phyloP scores from a whole-genome alignment of 2,329 filamentous ascomycete species.

The Bipolaris sorokiniana region DNA sequence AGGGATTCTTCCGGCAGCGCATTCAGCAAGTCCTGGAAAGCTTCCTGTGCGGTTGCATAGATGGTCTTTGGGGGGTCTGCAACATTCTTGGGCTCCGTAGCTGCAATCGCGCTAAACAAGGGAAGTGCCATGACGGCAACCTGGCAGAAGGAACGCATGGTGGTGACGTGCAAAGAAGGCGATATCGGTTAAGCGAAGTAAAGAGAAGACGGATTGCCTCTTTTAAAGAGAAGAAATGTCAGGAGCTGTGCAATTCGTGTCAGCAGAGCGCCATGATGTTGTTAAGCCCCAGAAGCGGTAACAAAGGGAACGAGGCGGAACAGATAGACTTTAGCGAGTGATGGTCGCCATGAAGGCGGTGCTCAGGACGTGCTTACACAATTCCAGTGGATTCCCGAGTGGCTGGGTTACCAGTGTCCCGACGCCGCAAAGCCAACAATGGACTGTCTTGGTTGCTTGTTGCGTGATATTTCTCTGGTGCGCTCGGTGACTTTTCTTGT shows the following conservation, averaged over 20 bases:
- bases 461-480: not conserved
- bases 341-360: not conserved
- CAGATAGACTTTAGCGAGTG: constrained; percentile 9
- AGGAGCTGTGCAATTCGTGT: constrained; percentile 22
- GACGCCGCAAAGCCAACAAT: not conserved
- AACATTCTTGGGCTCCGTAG: constrained; percentile 28
- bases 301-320: constrained; percentile 9
- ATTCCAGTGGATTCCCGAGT: constrained; percentile 1
- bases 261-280: constrained; percentile 25
- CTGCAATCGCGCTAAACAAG: constrained; percentile 32
- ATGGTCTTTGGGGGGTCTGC: constrained; percentile 21
- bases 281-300: constrained; percentile 9
- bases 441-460: not conserved
- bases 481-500: not conserved
- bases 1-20: constrained; percentile 65
- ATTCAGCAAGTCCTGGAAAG: constrained; percentile 63
- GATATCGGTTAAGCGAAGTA: not conserved
- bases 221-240: constrained; percentile 12
- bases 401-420: constrained; percentile 8
- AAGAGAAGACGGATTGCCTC: constrained; percentile 13
- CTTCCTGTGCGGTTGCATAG: constrained; percentile 46
- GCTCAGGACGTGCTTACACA: not conserved
- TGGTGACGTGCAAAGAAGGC: constrained; percentile 1
- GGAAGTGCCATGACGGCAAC: constrained; percentile 43
- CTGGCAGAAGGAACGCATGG: constrained; percentile 42